Evolutionary conservation across 108 stramenopile genomes (phyloP).

Genomic region (Cyclotella distinguenda): DNA sequence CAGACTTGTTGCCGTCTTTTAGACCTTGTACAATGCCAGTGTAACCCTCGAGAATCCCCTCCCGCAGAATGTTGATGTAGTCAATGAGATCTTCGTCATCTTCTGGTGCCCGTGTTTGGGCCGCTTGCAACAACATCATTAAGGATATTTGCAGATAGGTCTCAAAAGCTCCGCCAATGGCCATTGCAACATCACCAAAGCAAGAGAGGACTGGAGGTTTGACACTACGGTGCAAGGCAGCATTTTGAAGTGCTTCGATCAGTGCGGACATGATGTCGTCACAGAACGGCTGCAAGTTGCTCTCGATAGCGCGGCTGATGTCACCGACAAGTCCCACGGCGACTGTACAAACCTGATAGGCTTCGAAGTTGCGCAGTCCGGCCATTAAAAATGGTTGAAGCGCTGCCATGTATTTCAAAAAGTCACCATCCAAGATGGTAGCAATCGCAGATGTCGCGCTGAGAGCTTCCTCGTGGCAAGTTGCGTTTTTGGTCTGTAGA

Average conservation of each 20-base stretch:
- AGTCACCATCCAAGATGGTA: conserved; percentile 81
- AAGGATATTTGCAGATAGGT: conserved; percentile 87
- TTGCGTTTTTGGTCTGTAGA: conserved; percentile 80
- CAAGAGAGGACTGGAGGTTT: conserved; percentile 94
- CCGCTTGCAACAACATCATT: conserved; percentile 92
- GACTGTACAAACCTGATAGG: conserved; percentile 90
- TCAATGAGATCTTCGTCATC: conserved; percentile 97
- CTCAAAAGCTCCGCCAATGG: conserved; percentile 85
- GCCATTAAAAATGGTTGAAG: conserved; percentile 79
- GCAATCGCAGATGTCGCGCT: conserved; percentile 87
- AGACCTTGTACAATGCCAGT: conserved; percentile 94
- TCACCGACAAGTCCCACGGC: conserved; percentile 94
- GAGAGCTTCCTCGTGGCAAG: conserved; percentile 93
- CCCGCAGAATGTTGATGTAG: conserved; percentile 89
- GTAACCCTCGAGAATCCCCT: conserved; percentile 94
- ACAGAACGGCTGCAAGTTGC: conserved; percentile 82
- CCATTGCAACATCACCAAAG: conserved; percentile 96
- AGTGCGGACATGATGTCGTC: conserved; percentile 91
- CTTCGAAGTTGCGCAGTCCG: conserved; percentile 88
- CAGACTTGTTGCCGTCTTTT: conserved; percentile 64
- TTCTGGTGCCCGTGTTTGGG: conserved; percentile 68
- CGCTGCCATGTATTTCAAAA: conserved; percentile 89
- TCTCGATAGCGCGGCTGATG: conserved; percentile 86
- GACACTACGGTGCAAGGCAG: conserved; percentile 80
- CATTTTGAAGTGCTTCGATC: conserved; percentile 84